Evolutionary conservation across 2,329 filamentous ascomycete species (phyloP).

Genomic region (Sodiomyces alkalinus): DNA sequence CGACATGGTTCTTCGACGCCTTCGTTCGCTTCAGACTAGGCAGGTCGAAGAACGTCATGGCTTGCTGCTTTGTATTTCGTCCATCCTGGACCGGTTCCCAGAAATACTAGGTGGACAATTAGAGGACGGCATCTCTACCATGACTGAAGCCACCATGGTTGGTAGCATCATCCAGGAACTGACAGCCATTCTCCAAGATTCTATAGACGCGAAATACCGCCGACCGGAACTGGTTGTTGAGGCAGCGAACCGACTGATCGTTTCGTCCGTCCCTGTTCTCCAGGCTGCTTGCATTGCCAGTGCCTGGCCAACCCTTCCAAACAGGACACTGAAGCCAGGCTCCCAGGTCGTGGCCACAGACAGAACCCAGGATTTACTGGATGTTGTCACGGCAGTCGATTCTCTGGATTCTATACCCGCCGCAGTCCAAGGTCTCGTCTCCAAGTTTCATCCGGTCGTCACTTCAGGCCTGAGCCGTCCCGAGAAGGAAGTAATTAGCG

Average conservation of each 20-base stretch:
- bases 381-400: slow-evolving; percentile 4
- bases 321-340: slow-evolving; percentile 3
- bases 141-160: not conserved
- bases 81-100: slow-evolving; percentile 35
- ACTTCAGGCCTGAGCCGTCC: slow-evolving; percentile 31
- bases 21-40: slow-evolving; percentile 32
- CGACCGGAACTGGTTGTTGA: slow-evolving; percentile 51
- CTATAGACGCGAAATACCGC: slow-evolving; percentile 29
- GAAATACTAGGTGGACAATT: slow-evolving; percentile 10
- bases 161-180: slow-evolving; percentile 9
- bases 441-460: slow-evolving; percentile 18
- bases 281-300: slow-evolving; percentile 17
- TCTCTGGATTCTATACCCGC: slow-evolving; percentile 1
- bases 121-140: not conserved
- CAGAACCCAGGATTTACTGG: slow-evolving; percentile 3
- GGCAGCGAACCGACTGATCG: slow-evolving; percentile 41
- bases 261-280: slow-evolving; percentile 33
- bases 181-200: slow-evolving; percentile 23
- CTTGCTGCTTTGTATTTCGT: slow-evolving; percentile 44
- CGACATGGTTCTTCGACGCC: slow-evolving; percentile 24
- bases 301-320: not conserved
- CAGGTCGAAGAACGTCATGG: slow-evolving; percentile 60
- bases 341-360: slow-evolving; percentile 9
- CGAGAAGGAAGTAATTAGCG: slow-evolving; percentile 33
- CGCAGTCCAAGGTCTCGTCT: slow-evolving; percentile 10